Evolutionary conservation across 2,329 filamentous ascomycete species (phyloP), one percentile per base, ranked within the genome.

Genomic region (Pseudogymnoascus sp.): DNA sequence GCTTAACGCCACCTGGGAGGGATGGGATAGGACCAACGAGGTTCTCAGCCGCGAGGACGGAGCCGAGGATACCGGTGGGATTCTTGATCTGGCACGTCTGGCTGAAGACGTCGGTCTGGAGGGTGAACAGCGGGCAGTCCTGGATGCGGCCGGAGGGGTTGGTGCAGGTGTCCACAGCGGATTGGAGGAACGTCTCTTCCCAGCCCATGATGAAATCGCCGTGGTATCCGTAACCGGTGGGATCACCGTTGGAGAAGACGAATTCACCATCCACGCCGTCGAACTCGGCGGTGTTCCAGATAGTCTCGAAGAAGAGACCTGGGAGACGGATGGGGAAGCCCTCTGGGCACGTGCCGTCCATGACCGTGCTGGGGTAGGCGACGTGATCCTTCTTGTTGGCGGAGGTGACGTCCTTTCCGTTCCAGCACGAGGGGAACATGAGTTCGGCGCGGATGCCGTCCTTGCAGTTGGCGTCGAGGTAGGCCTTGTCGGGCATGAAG

Each of bases 361-460:
- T 90, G 70, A 96, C 87, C 11, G 88, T 79, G 69, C 84, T 82
- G 0, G 91, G 91, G 74, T 92, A 97, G 4, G 88, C 88, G 66
- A 96, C 83, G 73, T 97, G 85, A 34, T 78, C 80, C 67, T 79
- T 78, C 75, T 86, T 82, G 70, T 86, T 78, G 0, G 68, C 18
- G 2, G 80, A 78, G 68, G 83, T 81, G 10, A 78, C 67, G 66
- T 87, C 81, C 69, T 85, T 81, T 61, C 90, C 90, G 70, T 95
- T 90, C 88, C 91, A 96, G 82, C 91, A 96, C 1, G 88, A 91
- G 0, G 91, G 90, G 77, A 96, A 96, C 83, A 91, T 90, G 65
- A 96, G 76, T 76, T 96, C 92, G 51, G 93, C 79, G 57, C 92
- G 88, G 54, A 96, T 73, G 64, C 93, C 93, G 71, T 96, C 83